Evolutionary conservation across 176 grass and related monocot genomes (phyloP).

Genomic region (Aegilops bicornis): DNA sequence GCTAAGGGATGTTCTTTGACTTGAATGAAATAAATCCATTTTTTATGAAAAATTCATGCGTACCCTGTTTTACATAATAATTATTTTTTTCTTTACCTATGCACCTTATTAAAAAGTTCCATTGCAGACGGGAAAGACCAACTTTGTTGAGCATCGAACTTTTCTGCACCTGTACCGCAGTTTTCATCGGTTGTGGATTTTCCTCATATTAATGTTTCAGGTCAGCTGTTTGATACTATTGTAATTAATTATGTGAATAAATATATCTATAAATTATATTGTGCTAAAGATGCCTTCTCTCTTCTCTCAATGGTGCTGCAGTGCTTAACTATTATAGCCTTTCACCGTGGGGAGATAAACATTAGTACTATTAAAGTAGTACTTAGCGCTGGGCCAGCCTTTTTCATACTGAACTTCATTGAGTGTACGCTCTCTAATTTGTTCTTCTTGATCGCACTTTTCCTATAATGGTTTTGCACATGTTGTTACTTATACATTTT

Average conservation of each 20-base stretch:
- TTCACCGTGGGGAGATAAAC: conserved; percentile 70
- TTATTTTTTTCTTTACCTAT: neutral
- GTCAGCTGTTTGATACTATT: conserved; percentile 37
- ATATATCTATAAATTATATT: conserved; percentile 6
- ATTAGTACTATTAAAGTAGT: conserved; percentile 81
- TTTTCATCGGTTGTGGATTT: conserved; percentile 99
- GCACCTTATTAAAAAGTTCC: neutral
- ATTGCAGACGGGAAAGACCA: conserved; percentile 87
- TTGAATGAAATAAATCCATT: neutral
- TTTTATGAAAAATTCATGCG: neutral
- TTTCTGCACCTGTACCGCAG: conserved; percentile 92
- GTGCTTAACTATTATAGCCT: conserved; percentile 80
- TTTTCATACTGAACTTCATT: conserved; percentile 84
- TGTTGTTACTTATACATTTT: neutral
- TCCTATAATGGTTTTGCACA: neutral
- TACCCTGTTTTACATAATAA: conserved; percentile 27
- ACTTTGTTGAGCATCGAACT: conserved; percentile 97
- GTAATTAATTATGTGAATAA: neutral
- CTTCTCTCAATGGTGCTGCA: conserved; percentile 39
- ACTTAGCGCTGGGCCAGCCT: conserved; percentile 84
- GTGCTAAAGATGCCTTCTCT: conserved; percentile 9
- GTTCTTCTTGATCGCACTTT: conserved; percentile 22
- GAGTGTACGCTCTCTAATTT: conserved; percentile 64
- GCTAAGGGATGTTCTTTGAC: conserved; percentile 1
- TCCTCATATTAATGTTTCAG: conserved; percentile 96